A percentile compares a stretch with the other conserved stretches of the same genome.
Evolutionary conservation across 192 early-diverging fungal genomes (phyloP).

Genomic region (Coemansia asiatica): DNA sequence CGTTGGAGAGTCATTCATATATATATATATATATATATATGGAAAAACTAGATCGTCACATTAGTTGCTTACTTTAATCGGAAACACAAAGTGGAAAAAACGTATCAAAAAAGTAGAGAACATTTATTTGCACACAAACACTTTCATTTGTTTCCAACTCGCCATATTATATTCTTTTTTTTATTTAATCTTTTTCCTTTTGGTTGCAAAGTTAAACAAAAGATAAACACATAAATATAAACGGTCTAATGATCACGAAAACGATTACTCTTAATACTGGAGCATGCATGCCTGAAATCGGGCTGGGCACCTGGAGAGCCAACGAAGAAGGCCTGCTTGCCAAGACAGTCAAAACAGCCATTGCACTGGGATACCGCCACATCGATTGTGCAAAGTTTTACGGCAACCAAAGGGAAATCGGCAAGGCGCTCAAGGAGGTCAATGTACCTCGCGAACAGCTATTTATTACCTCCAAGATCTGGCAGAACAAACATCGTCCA

Average conservation of each 20-base stretch:
- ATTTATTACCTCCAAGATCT: slow-evolving; percentile 80
- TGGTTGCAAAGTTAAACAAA: background rate
- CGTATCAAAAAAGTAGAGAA: background rate
- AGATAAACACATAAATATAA: background rate
- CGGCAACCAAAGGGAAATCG: slow-evolving; percentile 79
- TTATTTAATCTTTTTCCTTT: background rate
- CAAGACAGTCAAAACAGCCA: slow-evolving; percentile 63
- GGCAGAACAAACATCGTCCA: slow-evolving; percentile 65
- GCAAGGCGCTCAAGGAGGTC: slow-evolving; percentile 64
- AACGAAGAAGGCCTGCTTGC: slow-evolving; percentile 56
- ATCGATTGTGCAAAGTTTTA: slow-evolving; percentile 70
- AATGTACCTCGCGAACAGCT: slow-evolving; percentile 68
- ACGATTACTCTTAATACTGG: slow-evolving; percentile 60
- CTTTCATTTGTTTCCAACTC: too few species aligned
- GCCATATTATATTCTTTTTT: background rate
- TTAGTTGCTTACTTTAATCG: background rate
- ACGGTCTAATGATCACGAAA: background rate
- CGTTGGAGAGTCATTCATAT: too few species aligned
- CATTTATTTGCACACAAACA: too few species aligned
- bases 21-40: background rate
- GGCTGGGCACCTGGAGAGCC: slow-evolving; percentile 66
- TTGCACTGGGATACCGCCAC: slow-evolving; percentile 70
- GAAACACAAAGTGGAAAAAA: background rate
- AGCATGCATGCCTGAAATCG: slow-evolving; percentile 62
- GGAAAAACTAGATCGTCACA: too few species aligned